Percentiles rank a stretch among this genome's conserved stretches.
These are phyloP conservation scores for Ilyonectria robusta DNA, from an alignment of 2,329 filamentous ascomycete genomes.

Conservation along the genomic window DNA sequence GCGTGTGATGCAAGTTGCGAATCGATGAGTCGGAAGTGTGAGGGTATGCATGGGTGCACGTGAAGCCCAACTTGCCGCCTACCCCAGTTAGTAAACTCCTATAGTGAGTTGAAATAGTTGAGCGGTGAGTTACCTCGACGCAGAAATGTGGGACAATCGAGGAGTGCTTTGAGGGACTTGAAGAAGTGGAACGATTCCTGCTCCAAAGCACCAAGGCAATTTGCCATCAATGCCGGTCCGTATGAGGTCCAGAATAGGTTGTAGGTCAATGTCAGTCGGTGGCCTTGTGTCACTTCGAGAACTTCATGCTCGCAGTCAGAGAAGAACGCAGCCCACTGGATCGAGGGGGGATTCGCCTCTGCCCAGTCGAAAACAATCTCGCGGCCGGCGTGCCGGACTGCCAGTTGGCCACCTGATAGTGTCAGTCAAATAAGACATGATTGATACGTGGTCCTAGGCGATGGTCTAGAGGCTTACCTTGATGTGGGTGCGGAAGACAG, in stretches of 20 bases:
- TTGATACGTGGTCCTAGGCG: background rate
- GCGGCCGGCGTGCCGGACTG: constrained; percentile 58
- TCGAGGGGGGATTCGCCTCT: constrained; percentile 18
- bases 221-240: constrained; percentile 45
- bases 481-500: constrained; percentile 56
- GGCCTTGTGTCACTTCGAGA: constrained; percentile 62
- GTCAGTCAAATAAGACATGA: background rate
- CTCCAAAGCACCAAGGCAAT: constrained; percentile 19
- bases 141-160: constrained; percentile 3
- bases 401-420: constrained; percentile 54
- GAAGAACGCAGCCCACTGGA: constrained; percentile 67
- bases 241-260: constrained; percentile 62
- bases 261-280: constrained; percentile 72
- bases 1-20: constrained; percentile 48
- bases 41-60: constrained; percentile 63
- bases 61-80: constrained; percentile 62
- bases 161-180: constrained; percentile 18
- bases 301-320: constrained; percentile 68
- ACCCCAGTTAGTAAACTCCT: background rate
- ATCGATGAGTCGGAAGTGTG: constrained; percentile 51
- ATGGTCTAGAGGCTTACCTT: constrained; percentile 38
- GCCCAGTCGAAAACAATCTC: constrained; percentile 59
- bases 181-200: constrained; percentile 33
- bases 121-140: constrained; percentile 8
- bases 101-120: rapidly evolving